Evolutionary conservation across 2,329 filamentous ascomycete species (phyloP).

Genomic region (Chaetomium globosum): DNA sequence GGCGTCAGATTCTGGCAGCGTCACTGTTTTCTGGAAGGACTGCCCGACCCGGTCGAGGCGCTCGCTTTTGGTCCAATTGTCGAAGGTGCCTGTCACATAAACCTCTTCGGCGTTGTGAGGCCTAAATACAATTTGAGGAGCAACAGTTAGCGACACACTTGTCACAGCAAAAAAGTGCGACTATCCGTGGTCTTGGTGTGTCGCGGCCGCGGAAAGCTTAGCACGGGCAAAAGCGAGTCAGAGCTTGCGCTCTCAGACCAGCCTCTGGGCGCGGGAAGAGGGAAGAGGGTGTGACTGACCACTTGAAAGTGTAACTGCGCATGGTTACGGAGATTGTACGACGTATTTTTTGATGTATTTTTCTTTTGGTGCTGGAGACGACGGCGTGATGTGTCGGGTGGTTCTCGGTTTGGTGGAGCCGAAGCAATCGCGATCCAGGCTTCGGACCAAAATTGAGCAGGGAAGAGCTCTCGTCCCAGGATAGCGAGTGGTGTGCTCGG

Average conservation of each 20-base stretch:
- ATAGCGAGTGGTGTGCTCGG: background rate
- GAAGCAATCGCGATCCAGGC: slow-evolving; percentile 1
- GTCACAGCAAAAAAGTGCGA: slow-evolving; percentile 34
- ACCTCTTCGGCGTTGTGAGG: slow-evolving; percentile 81
- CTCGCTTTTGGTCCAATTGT: slow-evolving; percentile 87
- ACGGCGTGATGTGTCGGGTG: slow-evolving; percentile 3
- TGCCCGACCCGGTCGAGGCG: slow-evolving; percentile 76
- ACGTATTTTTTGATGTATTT: background rate
- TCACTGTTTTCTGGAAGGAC: slow-evolving; percentile 78
- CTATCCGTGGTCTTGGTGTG: slow-evolving; percentile 28
- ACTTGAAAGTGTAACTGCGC: slow-evolving; percentile 71
- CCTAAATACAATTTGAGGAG: slow-evolving; percentile 55
- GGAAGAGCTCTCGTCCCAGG: slow-evolving; percentile 10
- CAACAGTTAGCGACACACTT: slow-evolving; percentile 28
- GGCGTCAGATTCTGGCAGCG: slow-evolving; percentile 63
- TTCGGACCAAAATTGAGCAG: background rate
- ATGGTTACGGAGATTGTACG: slow-evolving; percentile 44
- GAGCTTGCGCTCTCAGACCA: background rate
- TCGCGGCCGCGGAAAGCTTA: slow-evolving; percentile 26
- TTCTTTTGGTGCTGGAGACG: background rate
- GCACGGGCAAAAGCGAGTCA: slow-evolving; percentile 23
- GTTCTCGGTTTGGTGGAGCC: slow-evolving; percentile 34
- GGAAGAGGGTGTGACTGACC: slow-evolving; percentile 52
- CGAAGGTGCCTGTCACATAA: slow-evolving; percentile 93
- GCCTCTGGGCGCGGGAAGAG: background rate